Conservation (phyloP, 345 rosid genomes). For the Rhizophora mangle region DNA sequence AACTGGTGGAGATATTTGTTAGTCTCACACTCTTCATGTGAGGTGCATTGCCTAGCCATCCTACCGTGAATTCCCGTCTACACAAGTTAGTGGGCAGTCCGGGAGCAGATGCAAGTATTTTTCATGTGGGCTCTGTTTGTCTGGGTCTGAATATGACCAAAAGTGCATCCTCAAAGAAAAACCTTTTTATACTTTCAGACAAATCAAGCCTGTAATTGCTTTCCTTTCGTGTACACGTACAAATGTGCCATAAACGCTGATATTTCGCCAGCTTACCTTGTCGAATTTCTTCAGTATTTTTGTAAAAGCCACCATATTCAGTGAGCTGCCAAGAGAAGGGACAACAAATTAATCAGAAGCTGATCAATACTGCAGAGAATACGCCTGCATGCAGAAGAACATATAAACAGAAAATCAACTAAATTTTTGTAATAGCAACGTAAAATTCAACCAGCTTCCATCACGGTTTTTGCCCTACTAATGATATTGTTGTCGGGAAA, state of each 20-base stretch:
- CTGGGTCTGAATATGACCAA: background rate
- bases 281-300: constrained; percentile 95
- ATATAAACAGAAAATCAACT: background rate
- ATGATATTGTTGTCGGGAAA: too few relatives aligned
- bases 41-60: background rate
- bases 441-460: too few relatives aligned
- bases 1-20: background rate
- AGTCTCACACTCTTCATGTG: constrained; percentile 22
- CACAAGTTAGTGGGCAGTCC: background rate
- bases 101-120: background rate
- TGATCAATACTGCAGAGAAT: background rate
- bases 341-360: constrained; percentile 16
- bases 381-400: background rate
- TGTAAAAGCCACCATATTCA: constrained; percentile 80
- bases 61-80: background rate
- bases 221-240: background rate
- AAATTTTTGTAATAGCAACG: too few relatives aligned
- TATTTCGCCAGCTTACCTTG: constrained; percentile 51
- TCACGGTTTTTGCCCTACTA: too few relatives aligned
- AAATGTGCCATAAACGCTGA: constrained; percentile 10
- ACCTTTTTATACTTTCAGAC: background rate
- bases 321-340: constrained; percentile 52
- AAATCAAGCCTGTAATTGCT: background rate
- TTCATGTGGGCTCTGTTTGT: constrained; percentile 6
- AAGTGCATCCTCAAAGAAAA: background rate